Percentiles rank a stretch among this genome's conserved stretches.
Conservation (phyloP, 345 rosid species). For the Populus simonii region DNA sequence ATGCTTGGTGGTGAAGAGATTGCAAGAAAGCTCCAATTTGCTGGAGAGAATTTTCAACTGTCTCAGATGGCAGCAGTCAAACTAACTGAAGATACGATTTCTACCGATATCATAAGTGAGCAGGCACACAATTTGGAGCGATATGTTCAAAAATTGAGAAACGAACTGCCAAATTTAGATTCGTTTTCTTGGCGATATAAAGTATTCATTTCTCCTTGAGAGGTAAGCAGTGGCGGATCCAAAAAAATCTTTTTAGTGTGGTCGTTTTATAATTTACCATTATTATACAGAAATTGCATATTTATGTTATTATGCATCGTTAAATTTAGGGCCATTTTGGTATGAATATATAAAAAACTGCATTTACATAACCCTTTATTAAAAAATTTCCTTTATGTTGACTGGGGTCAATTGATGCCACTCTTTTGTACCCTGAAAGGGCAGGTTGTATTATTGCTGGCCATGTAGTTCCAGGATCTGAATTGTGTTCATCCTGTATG, state of each 20-base stretch:
- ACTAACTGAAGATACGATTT: slow-evolving; percentile 69
- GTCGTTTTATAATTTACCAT: no score
- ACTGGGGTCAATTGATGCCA: no score
- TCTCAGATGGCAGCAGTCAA: slow-evolving; percentile 75
- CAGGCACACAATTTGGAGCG: slow-evolving; percentile 51
- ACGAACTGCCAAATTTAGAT: slow-evolving; percentile 43
- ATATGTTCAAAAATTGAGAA: slow-evolving; percentile 39
- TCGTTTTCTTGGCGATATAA: slow-evolving; percentile 70
- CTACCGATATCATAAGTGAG: slow-evolving; percentile 56
- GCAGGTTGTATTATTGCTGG: not conserved
- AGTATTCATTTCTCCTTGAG: slow-evolving; percentile 57
- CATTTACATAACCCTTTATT: no score
- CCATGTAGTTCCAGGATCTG: not conserved
- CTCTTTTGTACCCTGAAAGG: not conserved
- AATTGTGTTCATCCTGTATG: not conserved
- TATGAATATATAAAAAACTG: no score
- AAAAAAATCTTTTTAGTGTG: no score
- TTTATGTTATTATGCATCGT: no score
- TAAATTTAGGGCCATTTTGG: no score
- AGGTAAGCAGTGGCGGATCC: slow-evolving; percentile 3
- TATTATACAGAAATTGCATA: no score
- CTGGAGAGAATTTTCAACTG: slow-evolving; percentile 70
- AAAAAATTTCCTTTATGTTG: no score
- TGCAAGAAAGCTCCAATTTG: slow-evolving; percentile 66
- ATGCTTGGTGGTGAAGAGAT: slow-evolving; percentile 63